Evolutionary conservation across 148 eudicot genomes (phyloP).

Genomic region (Heliosperma pusillum): DNA sequence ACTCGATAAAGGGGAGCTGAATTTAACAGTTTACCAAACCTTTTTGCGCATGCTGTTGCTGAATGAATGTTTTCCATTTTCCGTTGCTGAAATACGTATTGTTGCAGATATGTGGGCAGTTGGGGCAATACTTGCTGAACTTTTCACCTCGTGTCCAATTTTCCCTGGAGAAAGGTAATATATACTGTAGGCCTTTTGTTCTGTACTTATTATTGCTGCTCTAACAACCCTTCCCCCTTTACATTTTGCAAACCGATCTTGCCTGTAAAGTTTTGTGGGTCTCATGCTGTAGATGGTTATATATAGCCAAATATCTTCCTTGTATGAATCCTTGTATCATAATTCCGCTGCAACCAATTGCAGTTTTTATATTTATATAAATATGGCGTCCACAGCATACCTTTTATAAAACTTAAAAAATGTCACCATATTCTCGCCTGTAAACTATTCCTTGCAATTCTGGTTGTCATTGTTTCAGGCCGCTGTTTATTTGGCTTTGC

Average conservation of each 20-base stretch:
- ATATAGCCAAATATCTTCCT: not conserved
- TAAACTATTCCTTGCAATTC: not conserved
- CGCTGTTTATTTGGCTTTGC: not conserved
- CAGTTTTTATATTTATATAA: not conserved
- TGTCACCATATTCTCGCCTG: not conserved
- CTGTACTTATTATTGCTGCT: not conserved
- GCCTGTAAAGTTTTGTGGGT: not conserved
- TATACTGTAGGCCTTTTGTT: not conserved
- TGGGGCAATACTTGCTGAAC: slow-evolving; percentile 95
- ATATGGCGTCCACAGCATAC: not conserved
- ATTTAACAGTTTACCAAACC: not conserved
- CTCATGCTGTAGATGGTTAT: not conserved
- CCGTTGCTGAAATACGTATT: slow-evolving; percentile 15
- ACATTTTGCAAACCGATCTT: not conserved
- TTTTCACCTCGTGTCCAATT: slow-evolving; percentile 68
- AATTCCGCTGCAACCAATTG: too few species aligned
- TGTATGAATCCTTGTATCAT: too few species aligned
- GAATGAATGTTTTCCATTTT: not conserved
- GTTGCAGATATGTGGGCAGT: slow-evolving; percentile 97
- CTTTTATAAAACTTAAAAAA: not conserved
- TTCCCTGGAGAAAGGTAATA: slow-evolving; percentile 93
- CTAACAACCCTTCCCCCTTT: not conserved
- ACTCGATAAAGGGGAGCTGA: not conserved
- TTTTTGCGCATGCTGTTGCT: not conserved
- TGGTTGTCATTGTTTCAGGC: not conserved